Conservation (phyloP, 163 green algal genomes). For the Trebouxia gelatinosa region DNA sequence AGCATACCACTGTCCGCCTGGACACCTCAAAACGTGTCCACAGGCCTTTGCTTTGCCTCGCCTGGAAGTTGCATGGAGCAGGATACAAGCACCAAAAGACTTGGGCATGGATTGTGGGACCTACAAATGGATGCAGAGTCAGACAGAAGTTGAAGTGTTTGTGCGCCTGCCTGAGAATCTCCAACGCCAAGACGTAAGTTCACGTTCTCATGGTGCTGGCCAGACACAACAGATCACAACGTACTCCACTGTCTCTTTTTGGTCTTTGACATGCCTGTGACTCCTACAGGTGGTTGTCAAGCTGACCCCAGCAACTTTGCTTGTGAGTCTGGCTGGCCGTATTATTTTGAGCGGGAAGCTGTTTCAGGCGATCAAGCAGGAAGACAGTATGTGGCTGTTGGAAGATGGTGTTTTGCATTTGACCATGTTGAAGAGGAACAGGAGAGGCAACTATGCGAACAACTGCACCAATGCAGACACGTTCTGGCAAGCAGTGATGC, state of each 20-base stretch:
- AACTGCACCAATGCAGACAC: constrained; percentile 60
- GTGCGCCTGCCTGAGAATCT: constrained; percentile 49
- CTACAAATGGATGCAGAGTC: constrained; percentile 75
- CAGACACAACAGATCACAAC: no score
- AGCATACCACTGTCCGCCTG: no score
- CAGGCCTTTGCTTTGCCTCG: neutral
- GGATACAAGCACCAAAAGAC: constrained; percentile 42
- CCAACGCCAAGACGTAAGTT: neutral
- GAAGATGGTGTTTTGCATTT: constrained; percentile 62
- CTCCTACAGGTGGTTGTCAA: constrained; percentile 43
- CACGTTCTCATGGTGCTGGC: no score
- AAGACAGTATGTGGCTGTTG: constrained; percentile 66
- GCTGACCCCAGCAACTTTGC: constrained; percentile 38
- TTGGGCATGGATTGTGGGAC: constrained; percentile 50
- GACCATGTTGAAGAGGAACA: constrained; percentile 60
- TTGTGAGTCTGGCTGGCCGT: constrained; percentile 39
- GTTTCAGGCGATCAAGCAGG: constrained; percentile 56
- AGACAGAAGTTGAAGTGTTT: constrained; percentile 69
- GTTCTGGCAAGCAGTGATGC: constrained; percentile 45
- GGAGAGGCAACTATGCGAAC: constrained; percentile 58
- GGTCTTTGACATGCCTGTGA: neutral
- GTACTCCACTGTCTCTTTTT: no score
- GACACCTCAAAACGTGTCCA: no score
- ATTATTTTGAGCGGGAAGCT: constrained; percentile 50
- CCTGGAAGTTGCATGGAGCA: constrained; percentile 4